phyloP scores from a whole-genome alignment of 495 filamentous ascomycete species.

The Aspergillus bertholletiae region DNA sequence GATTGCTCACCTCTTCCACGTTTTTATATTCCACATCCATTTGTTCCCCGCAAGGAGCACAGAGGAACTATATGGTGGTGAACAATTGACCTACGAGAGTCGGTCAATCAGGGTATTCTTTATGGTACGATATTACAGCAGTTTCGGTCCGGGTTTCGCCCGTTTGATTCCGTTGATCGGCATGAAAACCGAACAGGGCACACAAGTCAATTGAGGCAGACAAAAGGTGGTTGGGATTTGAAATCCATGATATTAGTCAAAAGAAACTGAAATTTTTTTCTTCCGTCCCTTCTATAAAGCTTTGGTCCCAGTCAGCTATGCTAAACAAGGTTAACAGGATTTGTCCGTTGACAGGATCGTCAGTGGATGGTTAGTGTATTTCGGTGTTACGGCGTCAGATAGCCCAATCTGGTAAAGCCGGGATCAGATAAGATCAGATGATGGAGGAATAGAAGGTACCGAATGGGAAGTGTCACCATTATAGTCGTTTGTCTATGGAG shows the following conservation, averaged over 20 bases:
- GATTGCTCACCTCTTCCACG: neutral
- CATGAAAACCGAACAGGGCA: neutral
- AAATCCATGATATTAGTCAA: neutral
- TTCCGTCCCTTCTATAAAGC: neutral
- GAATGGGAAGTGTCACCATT: conserved; percentile 1
- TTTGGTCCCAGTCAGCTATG: neutral
- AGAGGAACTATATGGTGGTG: too few relatives aligned
- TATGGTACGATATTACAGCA: too few relatives aligned
- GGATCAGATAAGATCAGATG: conserved; percentile 28
- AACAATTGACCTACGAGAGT: neutral
- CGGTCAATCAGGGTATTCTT: conserved; percentile 3
- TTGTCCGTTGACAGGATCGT: neutral
- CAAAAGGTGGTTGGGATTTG: neutral
- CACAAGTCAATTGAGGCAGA: neutral
- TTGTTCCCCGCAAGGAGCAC: neutral
- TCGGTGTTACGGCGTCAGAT: conserved; percentile 11
- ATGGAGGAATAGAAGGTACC: conserved; percentile 9
- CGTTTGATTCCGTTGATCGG: conserved; percentile 8
- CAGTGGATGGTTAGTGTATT: conserved; percentile 1
- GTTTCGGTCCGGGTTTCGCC: conserved; percentile 5
- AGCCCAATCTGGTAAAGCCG: conserved; percentile 12
- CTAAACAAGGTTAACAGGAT: conserved; percentile 2
- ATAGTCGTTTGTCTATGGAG: too few relatives aligned
- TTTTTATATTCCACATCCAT: neutral
- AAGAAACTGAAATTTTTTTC: neutral